Base-by-base conservation (phyloP, 352 stramenopile genomes). In the Phytopythium helicoides region DNA sequence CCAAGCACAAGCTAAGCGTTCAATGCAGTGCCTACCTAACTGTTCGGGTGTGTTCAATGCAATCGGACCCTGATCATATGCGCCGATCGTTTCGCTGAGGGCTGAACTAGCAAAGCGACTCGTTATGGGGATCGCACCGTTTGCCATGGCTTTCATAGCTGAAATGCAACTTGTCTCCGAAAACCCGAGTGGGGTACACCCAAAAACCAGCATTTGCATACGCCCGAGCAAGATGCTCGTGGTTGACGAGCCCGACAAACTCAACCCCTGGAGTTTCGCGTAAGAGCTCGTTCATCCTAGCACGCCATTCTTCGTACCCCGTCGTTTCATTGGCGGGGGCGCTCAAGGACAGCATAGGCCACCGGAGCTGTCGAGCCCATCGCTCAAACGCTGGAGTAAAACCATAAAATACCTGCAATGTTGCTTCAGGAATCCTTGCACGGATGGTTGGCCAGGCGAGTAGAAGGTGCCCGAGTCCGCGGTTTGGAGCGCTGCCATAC, bases 111-210 rank as follows among this genome's bases (percentile, higher is more conserved):
- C 50, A 53, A 77, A 92, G 0, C 76, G 71, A 60, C 71, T 94
- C 22, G 91, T 97, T 56, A 97, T 89, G 18, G 92, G 92, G 46
- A 98, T 86, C 3, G 86, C 84, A 15, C 92, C 92, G 40, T 84
- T 81, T 3, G 75, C 76, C 86, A 97, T 96, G 5, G 87, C 89
- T 57, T 97, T 97, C 80, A 97, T 97, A 36, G 97, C 65, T 6
- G 92, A 91, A 19, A 97, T 86, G 46, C 89, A 97, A 33, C 91
- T 96, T 28, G 91, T 97, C 60, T 98, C 91, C 14, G 72, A 71
- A 52, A 84, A 97, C 12, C n/a, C 71, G 76, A 2, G 90, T 97
- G 33, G 91, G 92, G 54, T 97, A 97, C 35, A 97, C 60, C 38
- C 92, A 89, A 48, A 98, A 97, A 0, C 89, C 89, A 3, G 82